Percentiles rank a stretch among this genome's conserved stretches.
Evolutionary conservation across 2,329 filamentous ascomycete species (phyloP).

Genomic region (Metarhizium robertsii): DNA sequence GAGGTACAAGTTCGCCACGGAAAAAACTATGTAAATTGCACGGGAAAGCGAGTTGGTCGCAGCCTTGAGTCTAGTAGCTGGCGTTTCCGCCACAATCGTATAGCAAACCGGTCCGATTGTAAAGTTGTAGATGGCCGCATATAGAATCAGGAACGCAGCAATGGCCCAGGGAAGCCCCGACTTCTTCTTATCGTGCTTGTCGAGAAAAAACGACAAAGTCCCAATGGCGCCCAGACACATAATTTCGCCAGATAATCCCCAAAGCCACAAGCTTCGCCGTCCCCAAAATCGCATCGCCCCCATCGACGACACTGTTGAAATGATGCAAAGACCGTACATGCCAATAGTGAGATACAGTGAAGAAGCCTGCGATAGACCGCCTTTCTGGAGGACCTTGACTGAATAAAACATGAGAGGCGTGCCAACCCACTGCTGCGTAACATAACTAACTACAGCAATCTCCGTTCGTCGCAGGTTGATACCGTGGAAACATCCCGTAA

Average conservation of each 20-base stretch:
- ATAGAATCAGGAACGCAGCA: conserved; percentile 27
- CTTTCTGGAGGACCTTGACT: conserved; percentile 41
- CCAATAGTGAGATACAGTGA: conserved; percentile 38
- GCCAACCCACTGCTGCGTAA: conserved; percentile 43
- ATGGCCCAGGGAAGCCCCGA: conserved; percentile 18
- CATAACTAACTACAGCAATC: conserved; percentile 38
- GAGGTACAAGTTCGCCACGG: conserved; percentile 12
- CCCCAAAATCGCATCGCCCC: conserved; percentile 28
- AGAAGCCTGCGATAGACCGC: conserved; percentile 29
- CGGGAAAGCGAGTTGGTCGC: conserved; percentile 13
- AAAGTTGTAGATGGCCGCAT: conserved; percentile 31
- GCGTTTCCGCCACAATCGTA: conserved; percentile 32
- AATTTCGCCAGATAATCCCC: conserved; percentile 25
- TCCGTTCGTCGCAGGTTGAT: conserved; percentile 23
- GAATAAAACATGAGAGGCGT: conserved; percentile 44
- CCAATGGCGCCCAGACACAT: conserved; percentile 17
- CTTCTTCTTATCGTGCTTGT: background rate
- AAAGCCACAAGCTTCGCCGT: conserved; percentile 32
- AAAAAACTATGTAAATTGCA: conserved; percentile 8
- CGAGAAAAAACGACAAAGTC: background rate
- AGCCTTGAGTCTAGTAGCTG: conserved; percentile 13
- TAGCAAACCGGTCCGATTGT: conserved; percentile 29
- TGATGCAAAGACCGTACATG: conserved; percentile 28
- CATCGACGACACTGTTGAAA: conserved; percentile 35
- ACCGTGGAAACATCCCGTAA: background rate